phyloP scores from a whole-genome alignment of 2,329 filamentous ascomycete species.

The Coniochaeta sp. region DNA sequence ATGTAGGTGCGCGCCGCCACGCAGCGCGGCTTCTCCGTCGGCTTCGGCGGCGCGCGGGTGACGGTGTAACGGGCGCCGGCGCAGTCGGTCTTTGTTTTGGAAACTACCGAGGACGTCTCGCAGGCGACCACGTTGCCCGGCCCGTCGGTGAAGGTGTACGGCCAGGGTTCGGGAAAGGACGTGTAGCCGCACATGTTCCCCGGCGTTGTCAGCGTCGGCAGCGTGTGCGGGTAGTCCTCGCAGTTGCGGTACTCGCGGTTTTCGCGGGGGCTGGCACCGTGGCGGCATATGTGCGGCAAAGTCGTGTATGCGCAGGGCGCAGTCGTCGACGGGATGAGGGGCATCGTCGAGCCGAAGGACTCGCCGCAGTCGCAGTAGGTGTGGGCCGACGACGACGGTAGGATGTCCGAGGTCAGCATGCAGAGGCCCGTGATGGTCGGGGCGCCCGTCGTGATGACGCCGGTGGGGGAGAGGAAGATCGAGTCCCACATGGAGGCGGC shows the following conservation, averaged over 20 bases:
- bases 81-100: background rate
- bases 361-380: conserved; percentile 1
- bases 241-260: background rate
- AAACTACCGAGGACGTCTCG: conserved; percentile 1
- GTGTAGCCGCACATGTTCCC: background rate
- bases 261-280: background rate
- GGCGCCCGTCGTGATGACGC: background rate
- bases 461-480: background rate
- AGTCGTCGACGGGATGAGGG: background rate
- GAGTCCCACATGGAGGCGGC: background rate
- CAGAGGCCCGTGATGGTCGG: background rate
- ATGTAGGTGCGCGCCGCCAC: background rate
- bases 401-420: background rate
- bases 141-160: conserved; percentile 1
- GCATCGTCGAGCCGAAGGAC: background rate
- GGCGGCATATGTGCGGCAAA: background rate
- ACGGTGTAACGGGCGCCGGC: background rate
- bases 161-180: background rate
- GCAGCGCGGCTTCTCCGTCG: conserved; percentile 1
- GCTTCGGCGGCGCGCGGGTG: background rate
- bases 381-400: background rate
- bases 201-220: background rate
- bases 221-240: conserved; percentile 3
- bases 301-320: conserved; percentile 1
- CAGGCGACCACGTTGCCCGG: background rate